These are phyloP conservation scores for Physocladia obscura DNA, from an alignment of 192 early-diverging fungal species.

Conservation along the genomic window DNA sequence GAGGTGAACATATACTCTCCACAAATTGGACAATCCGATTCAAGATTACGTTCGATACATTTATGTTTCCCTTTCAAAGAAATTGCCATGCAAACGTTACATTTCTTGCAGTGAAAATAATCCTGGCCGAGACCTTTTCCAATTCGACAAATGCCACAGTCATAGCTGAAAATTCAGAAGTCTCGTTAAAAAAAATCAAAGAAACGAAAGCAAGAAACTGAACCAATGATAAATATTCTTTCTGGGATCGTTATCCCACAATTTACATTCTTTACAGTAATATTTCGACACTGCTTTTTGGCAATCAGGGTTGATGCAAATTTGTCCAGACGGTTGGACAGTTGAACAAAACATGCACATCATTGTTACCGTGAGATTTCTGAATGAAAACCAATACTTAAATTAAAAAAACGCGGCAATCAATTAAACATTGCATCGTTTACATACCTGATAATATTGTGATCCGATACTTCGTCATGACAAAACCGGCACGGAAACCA, in stretches of 20 bases:
- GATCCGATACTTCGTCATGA: constrained; percentile 67
- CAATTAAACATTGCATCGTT: too few relatives aligned
- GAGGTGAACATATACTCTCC: constrained; percentile 94
- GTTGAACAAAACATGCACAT: constrained; percentile 89
- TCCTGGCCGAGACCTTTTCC: constrained; percentile 76
- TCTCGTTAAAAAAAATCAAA: not conserved
- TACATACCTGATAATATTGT: constrained; percentile 68
- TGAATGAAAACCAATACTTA: constrained; percentile 20
- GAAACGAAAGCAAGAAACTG: not conserved
- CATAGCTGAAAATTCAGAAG: constrained; percentile 35
- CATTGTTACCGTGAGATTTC: constrained; percentile 75
- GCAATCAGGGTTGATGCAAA: constrained; percentile 69
- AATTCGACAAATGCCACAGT: constrained; percentile 89
- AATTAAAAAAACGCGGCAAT: too few relatives aligned
- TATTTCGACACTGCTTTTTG: constrained; percentile 65
- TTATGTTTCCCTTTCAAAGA: constrained; percentile 72
- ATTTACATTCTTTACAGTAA: constrained; percentile 85
- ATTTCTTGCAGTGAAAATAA: constrained; percentile 90
- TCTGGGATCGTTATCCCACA: constrained; percentile 82
- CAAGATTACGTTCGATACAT: constrained; percentile 88
- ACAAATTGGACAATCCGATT: constrained; percentile 94
- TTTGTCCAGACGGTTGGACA: constrained; percentile 75
- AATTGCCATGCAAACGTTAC: constrained; percentile 87
- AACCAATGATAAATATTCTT: constrained; percentile 91
- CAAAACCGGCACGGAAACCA: constrained; percentile 78